phyloP scores from a whole-genome alignment of 176 grass and related monocot genomes.

The Zea luxurians region DNA sequence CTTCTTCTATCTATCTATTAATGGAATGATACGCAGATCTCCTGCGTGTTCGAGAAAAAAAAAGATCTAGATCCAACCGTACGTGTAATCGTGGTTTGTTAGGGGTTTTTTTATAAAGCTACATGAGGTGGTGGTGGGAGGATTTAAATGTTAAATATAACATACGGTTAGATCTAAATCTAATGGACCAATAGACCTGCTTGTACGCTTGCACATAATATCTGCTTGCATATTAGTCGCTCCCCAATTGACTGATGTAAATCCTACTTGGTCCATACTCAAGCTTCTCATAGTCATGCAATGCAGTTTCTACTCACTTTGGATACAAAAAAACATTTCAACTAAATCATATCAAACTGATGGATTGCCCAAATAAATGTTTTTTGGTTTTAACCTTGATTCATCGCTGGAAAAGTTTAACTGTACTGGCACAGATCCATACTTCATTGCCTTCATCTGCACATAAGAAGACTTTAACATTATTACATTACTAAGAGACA shows the following conservation, averaged over 20 bases:
- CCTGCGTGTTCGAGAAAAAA: too few relatives aligned
- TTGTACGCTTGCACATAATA: too few relatives aligned
- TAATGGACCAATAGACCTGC: too few relatives aligned
- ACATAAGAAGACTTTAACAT: slow-evolving; percentile 14
- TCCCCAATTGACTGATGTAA: not conserved
- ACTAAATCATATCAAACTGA: slow-evolving; percentile 13
- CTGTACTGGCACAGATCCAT: slow-evolving; percentile 47
- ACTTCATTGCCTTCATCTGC: slow-evolving; percentile 63
- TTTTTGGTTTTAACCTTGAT: slow-evolving; percentile 34
- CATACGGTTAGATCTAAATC: too few relatives aligned
- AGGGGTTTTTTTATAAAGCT: too few relatives aligned
- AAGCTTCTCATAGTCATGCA: not conserved
- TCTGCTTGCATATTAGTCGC: too few relatives aligned
- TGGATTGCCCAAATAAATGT: slow-evolving; percentile 15
- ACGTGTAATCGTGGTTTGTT: too few relatives aligned
- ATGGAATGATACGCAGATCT: too few relatives aligned
- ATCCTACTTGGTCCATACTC: not conserved
- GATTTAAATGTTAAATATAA: too few relatives aligned
- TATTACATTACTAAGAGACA: not conserved
- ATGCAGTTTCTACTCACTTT: not conserved
- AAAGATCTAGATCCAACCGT: too few relatives aligned
- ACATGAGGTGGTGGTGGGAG: too few relatives aligned
- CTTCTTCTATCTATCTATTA: too few relatives aligned
- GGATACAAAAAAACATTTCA: slow-evolving; percentile 10
- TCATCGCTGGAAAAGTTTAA: slow-evolving; percentile 36